These are phyloP conservation scores for Magnaporthiopsis incrustans DNA, from an alignment of 2,329 filamentous ascomycete species.

Conservation along the genomic window DNA sequence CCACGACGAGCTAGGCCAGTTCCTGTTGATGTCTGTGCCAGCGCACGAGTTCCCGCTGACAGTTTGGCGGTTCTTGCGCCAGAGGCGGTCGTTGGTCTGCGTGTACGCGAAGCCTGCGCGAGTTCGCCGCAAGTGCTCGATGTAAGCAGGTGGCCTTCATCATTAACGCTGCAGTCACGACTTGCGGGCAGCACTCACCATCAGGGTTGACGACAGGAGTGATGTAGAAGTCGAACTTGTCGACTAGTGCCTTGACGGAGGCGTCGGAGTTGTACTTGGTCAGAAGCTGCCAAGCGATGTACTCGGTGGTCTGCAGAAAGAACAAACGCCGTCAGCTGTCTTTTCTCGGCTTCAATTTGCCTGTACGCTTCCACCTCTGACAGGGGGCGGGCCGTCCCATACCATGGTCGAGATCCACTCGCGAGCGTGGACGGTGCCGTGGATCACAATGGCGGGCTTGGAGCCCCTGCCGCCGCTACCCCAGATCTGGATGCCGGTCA, in stretches of 20 bases:
- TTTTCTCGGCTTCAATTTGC: not conserved
- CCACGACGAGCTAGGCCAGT: slow-evolving; percentile 35
- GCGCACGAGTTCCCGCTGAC: slow-evolving; percentile 33
- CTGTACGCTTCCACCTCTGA: not conserved
- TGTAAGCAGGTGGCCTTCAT: not conserved
- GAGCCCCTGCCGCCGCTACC: slow-evolving; percentile 34
- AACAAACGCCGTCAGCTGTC: not conserved
- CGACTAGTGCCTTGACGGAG: slow-evolving; percentile 37
- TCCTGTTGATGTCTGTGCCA: slow-evolving; percentile 49
- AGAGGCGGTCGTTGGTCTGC: slow-evolving; percentile 47
- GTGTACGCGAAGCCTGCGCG: slow-evolving; percentile 45
- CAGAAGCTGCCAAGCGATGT: slow-evolving; percentile 42
- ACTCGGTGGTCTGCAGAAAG: slow-evolving; percentile 32
- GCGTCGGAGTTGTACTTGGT: slow-evolving; percentile 32
- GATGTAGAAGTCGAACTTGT: slow-evolving; percentile 60
- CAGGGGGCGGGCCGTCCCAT: slow-evolving; percentile 13
- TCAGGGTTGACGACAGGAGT: slow-evolving; percentile 56
- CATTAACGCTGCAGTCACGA: not conserved
- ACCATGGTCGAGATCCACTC: slow-evolving; percentile 53
- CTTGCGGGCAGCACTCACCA: slow-evolving; percentile 23
- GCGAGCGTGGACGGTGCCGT: slow-evolving; percentile 50
- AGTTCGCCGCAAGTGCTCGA: slow-evolving; percentile 6
- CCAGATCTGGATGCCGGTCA: slow-evolving; percentile 54
- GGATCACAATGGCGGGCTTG: slow-evolving; percentile 44
- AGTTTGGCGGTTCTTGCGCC: slow-evolving; percentile 52